These are phyloP conservation scores for Gaultheria prostrata DNA, from an alignment of 148 eudicot species.

Conservation along the genomic window DNA sequence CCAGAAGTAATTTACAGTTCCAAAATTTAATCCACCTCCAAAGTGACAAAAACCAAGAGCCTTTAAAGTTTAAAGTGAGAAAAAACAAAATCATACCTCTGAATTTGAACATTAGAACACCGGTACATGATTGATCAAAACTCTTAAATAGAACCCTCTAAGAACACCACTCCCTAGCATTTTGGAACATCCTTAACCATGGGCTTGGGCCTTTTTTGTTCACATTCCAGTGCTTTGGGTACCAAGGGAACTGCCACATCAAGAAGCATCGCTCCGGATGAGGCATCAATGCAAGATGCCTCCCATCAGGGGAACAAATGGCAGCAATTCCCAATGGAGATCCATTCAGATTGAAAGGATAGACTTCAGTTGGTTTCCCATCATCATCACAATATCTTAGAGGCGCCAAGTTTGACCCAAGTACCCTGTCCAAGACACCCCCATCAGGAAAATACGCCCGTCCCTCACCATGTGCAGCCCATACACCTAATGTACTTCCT, in stretches of 20 bases:
- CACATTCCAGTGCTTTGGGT: conserved; percentile 79
- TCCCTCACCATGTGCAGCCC: conserved; percentile 99
- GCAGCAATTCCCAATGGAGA: conserved; percentile 96
- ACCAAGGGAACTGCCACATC: conserved; percentile 99
- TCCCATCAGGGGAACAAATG: conserved; percentile 84
- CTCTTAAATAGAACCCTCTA: background rate
- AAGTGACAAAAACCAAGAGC: background rate
- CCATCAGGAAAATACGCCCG: conserved; percentile 80
- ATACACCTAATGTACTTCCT: conserved; percentile 82
- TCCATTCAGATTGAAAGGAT: conserved; percentile 83
- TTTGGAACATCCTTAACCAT: conserved; percentile 86
- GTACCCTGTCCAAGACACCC: conserved; percentile 37
- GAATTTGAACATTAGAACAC: conserved; percentile 7
- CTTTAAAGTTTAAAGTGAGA: background rate
- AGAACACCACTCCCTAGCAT: conserved; percentile 89
- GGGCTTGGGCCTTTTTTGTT: conserved; percentile 88
- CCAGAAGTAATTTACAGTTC: background rate
- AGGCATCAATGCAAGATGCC: conserved; percentile 98
- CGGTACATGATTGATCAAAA: background rate
- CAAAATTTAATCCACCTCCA: background rate
- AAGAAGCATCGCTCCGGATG: conserved; percentile 93
- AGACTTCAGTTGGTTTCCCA: conserved; percentile 68
- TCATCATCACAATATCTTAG: conserved; percentile 80
- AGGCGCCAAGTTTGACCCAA: conserved; percentile 59
- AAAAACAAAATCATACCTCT: background rate